phyloP scores from a whole-genome alignment of 2,329 filamentous ascomycete genomes.

The Alternaria metachromatica region DNA sequence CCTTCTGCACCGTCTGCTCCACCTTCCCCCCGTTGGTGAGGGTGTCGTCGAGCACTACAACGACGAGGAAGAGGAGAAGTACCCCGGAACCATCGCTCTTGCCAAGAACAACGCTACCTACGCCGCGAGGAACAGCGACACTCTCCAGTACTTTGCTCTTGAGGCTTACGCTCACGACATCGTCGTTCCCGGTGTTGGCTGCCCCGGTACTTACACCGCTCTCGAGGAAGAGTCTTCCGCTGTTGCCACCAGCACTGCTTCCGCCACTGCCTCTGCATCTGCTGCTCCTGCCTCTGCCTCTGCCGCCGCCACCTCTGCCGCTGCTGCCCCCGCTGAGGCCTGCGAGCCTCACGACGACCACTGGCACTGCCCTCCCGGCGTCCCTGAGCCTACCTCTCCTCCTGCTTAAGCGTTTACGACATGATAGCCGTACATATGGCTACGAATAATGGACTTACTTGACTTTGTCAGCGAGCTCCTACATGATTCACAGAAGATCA shows the following conservation, averaged over 20 bases:
- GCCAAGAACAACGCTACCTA: conserved; percentile 59
- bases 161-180: conserved; percentile 72
- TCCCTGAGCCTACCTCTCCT: conserved; percentile 30
- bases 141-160: conserved; percentile 72
- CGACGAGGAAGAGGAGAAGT: conserved; percentile 64
- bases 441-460: not conserved
- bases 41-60: conserved; percentile 67
- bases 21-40: conserved; percentile 67
- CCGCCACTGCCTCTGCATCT: conserved; percentile 1
- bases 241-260: conserved; percentile 10
- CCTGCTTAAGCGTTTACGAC: conserved; percentile 16
- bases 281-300: conserved; percentile 8
- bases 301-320: conserved; percentile 1
- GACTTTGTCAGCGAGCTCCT: not conserved
- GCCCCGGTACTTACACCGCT: conserved; percentile 55
- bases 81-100: conserved; percentile 61
- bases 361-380: conserved; percentile 36
- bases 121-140: conserved; percentile 64
- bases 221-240: conserved; percentile 5
- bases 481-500: not conserved
- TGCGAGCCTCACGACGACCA: conserved; percentile 35
- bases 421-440: not conserved
- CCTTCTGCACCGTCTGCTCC: conserved; percentile 70
- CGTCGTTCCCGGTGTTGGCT: conserved; percentile 67
- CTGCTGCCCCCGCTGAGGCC: conserved; percentile 11